These are phyloP conservation scores for Ogataea hybrid DNA, from an alignment of 1,139 yeast species.

Conservation along the genomic window DNA sequence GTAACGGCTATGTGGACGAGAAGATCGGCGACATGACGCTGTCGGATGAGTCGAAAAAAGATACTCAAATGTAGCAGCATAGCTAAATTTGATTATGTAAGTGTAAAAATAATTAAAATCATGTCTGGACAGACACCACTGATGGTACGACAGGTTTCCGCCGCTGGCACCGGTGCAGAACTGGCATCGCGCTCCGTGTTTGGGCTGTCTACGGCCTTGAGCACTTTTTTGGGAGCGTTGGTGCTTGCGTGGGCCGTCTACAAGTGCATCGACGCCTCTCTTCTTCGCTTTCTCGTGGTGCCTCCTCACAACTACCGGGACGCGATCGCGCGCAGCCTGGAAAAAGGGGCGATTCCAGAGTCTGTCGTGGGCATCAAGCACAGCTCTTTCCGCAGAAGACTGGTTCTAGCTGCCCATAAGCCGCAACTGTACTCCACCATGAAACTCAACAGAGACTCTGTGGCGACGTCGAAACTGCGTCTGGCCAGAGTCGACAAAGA, in stretches of 20 bases:
- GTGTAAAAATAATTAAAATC: not conserved
- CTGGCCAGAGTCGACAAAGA: constrained; percentile 30
- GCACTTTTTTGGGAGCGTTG: not conserved
- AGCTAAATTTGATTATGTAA: constrained; percentile 5
- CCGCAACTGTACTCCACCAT: constrained; percentile 49
- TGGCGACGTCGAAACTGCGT: constrained; percentile 22
- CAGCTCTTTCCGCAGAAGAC: constrained; percentile 44
- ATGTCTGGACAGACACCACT: constrained; percentile 7
- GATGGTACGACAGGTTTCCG: not conserved
- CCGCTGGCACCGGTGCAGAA: not conserved
- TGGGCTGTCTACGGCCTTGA: constrained; percentile 6
- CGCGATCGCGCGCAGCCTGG: constrained; percentile 37
- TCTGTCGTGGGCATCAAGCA: constrained; percentile 34
- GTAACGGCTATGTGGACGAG: constrained; percentile 21
- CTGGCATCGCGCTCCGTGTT: constrained; percentile 6
- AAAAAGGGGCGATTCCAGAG: constrained; percentile 27
- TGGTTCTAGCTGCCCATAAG: constrained; percentile 43
- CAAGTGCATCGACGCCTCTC: constrained; percentile 18
- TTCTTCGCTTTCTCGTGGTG: constrained; percentile 42
- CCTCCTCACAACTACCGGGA: constrained; percentile 48
- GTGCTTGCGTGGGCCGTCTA: constrained; percentile 13
- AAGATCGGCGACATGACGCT: constrained; percentile 26
- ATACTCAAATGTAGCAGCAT: constrained; percentile 19
- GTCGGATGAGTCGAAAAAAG: constrained; percentile 21
- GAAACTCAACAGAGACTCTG: constrained; percentile 22